Conservation (phyloP, 441 rosid species). For the Jatropha podagrica region DNA sequence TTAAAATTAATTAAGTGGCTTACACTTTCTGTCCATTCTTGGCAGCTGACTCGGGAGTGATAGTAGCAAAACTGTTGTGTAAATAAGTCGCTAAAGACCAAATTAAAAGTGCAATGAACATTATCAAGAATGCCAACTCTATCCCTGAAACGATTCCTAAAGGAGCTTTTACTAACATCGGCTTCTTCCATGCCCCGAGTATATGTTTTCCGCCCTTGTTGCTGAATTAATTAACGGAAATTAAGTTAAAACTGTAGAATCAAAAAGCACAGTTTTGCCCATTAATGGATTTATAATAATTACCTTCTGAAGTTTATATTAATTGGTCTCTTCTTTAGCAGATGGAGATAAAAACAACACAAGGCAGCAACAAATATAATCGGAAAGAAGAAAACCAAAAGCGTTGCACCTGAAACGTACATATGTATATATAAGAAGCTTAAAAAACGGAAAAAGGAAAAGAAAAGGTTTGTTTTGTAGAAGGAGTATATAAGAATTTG, state of each 20-base stretch:
- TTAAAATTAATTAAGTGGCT: background rate
- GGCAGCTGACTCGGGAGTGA: slow-evolving; percentile 25
- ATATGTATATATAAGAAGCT: background rate
- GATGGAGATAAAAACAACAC: slow-evolving; percentile 52
- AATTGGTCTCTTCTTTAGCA: slow-evolving; percentile 19
- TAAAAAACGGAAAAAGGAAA: background rate
- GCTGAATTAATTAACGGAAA: background rate
- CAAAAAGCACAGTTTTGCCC: too few relatives aligned
- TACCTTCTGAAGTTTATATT: slow-evolving; percentile 7
- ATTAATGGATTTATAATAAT: background rate
- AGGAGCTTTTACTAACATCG: slow-evolving; percentile 47
- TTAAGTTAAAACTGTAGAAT: background rate
- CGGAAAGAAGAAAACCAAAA: slow-evolving; percentile 42
- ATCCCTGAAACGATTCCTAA: slow-evolving; percentile 46
- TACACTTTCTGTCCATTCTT: slow-evolving; percentile 12
- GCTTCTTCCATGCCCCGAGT: slow-evolving; percentile 29
- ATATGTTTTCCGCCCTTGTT: slow-evolving; percentile 1
- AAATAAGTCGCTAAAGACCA: slow-evolving; percentile 51
- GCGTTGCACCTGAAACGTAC: slow-evolving; percentile 28
- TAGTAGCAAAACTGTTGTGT: slow-evolving; percentile 16
- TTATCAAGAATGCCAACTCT: slow-evolving; percentile 40
- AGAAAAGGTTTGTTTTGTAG: background rate
- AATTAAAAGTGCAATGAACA: slow-evolving; percentile 44
- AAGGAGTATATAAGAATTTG: background rate
- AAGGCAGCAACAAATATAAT: slow-evolving; percentile 44